phyloP scores from a whole-genome alignment of 2,329 filamentous ascomycete species.

The Paecilomyces dactylethromorphus region DNA sequence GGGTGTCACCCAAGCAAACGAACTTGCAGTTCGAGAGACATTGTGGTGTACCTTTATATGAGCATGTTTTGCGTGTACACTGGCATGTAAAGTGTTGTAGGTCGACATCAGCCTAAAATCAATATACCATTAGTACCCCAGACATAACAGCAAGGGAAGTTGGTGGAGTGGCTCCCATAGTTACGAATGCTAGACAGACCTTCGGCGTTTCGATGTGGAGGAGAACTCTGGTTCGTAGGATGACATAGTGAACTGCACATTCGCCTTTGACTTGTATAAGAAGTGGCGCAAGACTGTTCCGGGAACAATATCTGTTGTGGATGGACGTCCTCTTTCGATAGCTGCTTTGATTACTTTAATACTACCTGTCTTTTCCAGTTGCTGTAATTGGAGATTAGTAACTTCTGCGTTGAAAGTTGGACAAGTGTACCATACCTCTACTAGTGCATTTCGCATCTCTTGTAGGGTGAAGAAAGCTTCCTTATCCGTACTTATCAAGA shows the following conservation, averaged over 20 bases:
- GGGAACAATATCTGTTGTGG: conserved; percentile 68
- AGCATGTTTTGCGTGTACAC: conserved; percentile 76
- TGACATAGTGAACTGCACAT: conserved; percentile 95
- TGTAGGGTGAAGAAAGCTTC: conserved; percentile 90
- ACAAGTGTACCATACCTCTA: conserved; percentile 39
- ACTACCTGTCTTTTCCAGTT: conserved; percentile 69
- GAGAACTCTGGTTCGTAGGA: conserved; percentile 66
- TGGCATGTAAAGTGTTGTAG: conserved; percentile 78
- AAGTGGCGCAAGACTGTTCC: conserved; percentile 82
- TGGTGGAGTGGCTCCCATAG: too few relatives aligned
- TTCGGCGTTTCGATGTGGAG: conserved; percentile 54
- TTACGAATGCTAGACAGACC: conserved; percentile 33
- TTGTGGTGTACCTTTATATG: conserved; percentile 82
- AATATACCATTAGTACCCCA: conserved; percentile 2
- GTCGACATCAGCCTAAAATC: conserved; percentile 62
- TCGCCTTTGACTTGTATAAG: conserved; percentile 86
- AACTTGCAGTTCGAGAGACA: conserved; percentile 66
- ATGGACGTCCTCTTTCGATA: conserved; percentile 63
- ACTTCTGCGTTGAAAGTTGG: conserved; percentile 19
- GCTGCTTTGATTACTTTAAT: conserved; percentile 69
- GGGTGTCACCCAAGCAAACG: conserved; percentile 85
- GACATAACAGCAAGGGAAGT: too few relatives aligned
- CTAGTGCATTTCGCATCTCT: conserved; percentile 57
- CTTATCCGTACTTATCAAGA: conserved; percentile 86
- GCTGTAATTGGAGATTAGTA: conserved; percentile 32